Percentiles rank a stretch among this genome's conserved stretches.
These are phyloP conservation scores for Brassica napus DNA, from an alignment of 345 rosid genomes.

Conservation along the genomic window DNA sequence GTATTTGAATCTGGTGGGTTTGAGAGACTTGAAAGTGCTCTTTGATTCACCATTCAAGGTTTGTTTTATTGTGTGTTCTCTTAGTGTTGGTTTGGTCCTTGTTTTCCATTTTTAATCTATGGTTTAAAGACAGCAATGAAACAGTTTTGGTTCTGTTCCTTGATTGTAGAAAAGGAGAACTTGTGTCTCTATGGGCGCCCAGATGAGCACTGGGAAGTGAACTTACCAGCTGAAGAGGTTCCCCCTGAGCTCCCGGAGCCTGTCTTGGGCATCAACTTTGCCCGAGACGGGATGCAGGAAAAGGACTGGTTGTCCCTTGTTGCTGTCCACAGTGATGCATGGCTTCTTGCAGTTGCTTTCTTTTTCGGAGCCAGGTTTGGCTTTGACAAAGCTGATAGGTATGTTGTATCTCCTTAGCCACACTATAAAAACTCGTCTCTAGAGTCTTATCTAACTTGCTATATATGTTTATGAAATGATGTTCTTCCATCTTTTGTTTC, in stretches of 20 bases:
- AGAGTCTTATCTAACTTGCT: neutral
- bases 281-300: conserved; percentile 89
- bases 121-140: neutral
- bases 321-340: conserved; percentile 53
- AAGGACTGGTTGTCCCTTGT: conserved; percentile 92
- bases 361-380: conserved; percentile 90
- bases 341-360: conserved; percentile 92
- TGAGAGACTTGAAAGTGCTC: neutral
- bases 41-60: neutral
- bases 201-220: conserved; percentile 87
- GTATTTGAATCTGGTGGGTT: no score
- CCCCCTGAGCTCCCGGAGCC: conserved; percentile 98
- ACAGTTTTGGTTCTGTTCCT: neutral
- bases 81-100: neutral
- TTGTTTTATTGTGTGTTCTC: conserved; percentile 7
- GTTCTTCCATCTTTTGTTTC: neutral
- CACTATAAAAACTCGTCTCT: neutral
- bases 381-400: conserved; percentile 82
- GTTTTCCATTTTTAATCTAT: neutral
- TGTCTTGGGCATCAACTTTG: conserved; percentile 91
- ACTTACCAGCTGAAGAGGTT: conserved; percentile 92
- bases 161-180: conserved; percentile 75
- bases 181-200: conserved; percentile 83
- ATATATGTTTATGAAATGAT: conserved; percentile 11
- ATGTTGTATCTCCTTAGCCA: conserved; percentile 36